A percentile compares a stretch with the other conserved stretches of the same genome.
phyloP scores from a whole-genome alignment of 106 monocot species.

The Acanthochlamys bracteata region DNA sequence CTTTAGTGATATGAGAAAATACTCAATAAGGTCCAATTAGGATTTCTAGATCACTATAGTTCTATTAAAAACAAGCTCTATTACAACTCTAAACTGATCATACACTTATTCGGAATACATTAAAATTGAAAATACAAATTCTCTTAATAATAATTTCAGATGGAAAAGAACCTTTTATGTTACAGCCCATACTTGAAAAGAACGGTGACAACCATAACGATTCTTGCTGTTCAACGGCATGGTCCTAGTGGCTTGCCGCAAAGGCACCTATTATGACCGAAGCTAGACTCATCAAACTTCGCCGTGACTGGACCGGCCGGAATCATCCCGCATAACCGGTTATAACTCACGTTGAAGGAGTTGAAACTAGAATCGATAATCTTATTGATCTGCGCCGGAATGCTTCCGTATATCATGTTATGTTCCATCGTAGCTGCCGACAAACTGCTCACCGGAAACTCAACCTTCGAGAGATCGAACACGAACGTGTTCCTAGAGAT shows the following conservation, averaged over 20 bases:
- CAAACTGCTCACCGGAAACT: conserved; percentile 10
- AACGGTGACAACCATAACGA: no score
- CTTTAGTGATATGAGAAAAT: no score
- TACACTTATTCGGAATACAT: no score
- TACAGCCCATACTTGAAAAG: no score
- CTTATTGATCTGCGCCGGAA: conserved; percentile 17
- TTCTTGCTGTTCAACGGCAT: background rate
- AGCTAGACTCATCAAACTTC: conserved; percentile 13
- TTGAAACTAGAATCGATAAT: conserved; percentile 6
- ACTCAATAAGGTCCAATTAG: no score
- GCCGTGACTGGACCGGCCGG: conserved; percentile 17
- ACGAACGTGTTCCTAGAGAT: conserved; percentile 20
- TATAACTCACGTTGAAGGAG: conserved; percentile 34
- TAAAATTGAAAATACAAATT: no score
- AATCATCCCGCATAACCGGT: conserved; percentile 36
- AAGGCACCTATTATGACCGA: conserved; percentile 29
- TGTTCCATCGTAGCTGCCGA: conserved; percentile 11
- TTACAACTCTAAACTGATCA: no score
- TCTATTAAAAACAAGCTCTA: no score
- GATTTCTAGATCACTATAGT: no score
- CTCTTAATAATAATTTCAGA: no score
- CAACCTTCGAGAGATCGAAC: conserved; percentile 21
- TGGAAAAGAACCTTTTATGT: no score
- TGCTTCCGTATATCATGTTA: conserved; percentile 29
- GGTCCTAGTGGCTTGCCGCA: conserved; percentile 27